Base-by-base conservation (phyloP, 805 yeast genomes). In the Lipomyces orientalis region DNA sequence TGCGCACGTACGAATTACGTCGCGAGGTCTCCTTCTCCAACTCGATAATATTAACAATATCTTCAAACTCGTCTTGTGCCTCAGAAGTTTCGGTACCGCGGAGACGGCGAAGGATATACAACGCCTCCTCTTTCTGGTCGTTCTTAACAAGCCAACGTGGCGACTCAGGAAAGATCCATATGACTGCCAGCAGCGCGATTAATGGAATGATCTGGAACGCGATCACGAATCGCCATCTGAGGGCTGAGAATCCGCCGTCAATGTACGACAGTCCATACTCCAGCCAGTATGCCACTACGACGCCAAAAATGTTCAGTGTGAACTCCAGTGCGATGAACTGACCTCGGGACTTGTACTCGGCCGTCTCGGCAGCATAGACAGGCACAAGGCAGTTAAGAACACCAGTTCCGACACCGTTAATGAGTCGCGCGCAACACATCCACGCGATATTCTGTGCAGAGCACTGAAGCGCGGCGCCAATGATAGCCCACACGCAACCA, bases 81-180 rank as follows among this genome's bases (percentile, higher is more conserved):
- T 62, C 69, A 39, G 54, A 29, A 9, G 64, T 64, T 51, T 61
- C 66, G 33, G 56, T 59, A 5, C 71, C 71, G 35, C 71, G 70
- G 19, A 65, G 66, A 14, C 67, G 57, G 37, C 51, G 34, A 19
- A 68, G 64, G 46, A 68, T 68, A 55, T 63, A 64, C 22, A 58
- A 46, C 3, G 97, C 97, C 54, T 83, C 85, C 62, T 87, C 88
- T 51, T 89, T 76, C 66, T 88, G 81, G 77, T 89, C 88, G 70
- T 88, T 87, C 75, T 87, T 86, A 12, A 91, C 91, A 75, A 84
- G 88, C 77, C 82, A 92, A 67, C 97, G 81, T 0, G 97, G 97
- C 54, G 92, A 86, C 76, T 92, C 97, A 0, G 97, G 97, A 37
- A 91, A 79, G 52, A 86, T 83, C 66, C 79, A 74, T 49, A 80